Evolutionary conservation across 768 basidiomycete species (phyloP).

Genomic region (Amylocystis lapponica): DNA sequence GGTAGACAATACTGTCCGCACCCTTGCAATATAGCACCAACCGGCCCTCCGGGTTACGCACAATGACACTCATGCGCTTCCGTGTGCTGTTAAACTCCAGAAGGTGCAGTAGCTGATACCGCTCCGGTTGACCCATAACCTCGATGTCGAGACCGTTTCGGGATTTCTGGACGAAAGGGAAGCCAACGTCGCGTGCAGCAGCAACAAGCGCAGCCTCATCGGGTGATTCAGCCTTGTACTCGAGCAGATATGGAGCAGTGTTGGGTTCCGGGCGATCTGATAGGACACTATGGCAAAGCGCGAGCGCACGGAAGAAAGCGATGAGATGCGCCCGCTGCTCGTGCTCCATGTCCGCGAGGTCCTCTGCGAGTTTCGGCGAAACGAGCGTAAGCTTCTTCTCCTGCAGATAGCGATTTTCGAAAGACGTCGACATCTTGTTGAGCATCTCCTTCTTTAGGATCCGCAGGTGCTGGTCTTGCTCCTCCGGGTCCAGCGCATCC

Average conservation of each 20-base stretch:
- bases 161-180: slow-evolving; percentile 76
- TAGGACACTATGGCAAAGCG: slow-evolving; percentile 88
- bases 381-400: slow-evolving; percentile 80
- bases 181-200: slow-evolving; percentile 89
- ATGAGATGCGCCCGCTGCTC: slow-evolving; percentile 63
- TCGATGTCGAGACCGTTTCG: slow-evolving; percentile 82
- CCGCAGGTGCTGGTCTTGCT: slow-evolving; percentile 61
- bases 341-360: slow-evolving; percentile 56
- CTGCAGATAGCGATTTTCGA: slow-evolving; percentile 86
- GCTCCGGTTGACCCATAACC: slow-evolving; percentile 84
- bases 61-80: slow-evolving; percentile 93
- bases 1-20: slow-evolving; percentile 94
- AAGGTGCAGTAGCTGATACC: slow-evolving; percentile 70
- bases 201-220: slow-evolving; percentile 94
- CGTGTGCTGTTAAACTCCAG: slow-evolving; percentile 93
- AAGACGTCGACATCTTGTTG: slow-evolving; percentile 60
- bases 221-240: slow-evolving; percentile 95
- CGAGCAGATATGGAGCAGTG: slow-evolving; percentile 53
- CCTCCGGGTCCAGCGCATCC: slow-evolving; percentile 60
- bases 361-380: slow-evolving; percentile 77
- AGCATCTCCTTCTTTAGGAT: slow-evolving; percentile 75
- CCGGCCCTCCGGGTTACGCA: slow-evolving; percentile 78
- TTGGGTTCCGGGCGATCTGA: slow-evolving; percentile 67
- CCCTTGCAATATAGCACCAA: slow-evolving; percentile 91
- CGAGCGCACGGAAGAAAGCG: slow-evolving; percentile 92